Evolutionary conservation across 805 yeast species (phyloP), one percentile per base, ranked within the genome.

Genomic region (Wickerhamia fluorescens): DNA sequence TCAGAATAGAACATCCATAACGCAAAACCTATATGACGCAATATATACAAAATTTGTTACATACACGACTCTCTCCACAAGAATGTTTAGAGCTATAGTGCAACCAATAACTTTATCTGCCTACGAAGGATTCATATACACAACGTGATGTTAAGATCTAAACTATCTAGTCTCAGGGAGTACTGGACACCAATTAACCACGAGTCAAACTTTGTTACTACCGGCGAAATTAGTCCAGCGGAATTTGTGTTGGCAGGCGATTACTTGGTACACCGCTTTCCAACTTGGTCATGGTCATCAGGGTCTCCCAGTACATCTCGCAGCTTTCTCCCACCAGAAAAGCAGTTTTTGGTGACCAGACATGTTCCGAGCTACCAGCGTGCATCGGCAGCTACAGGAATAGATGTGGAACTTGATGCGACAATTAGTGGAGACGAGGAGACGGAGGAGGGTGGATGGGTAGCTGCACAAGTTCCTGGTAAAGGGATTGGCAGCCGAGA

Each of bases 241-340:
- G 98, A 92, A 53, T 92, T 92, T 58, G 89, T 87, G 7, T 66
- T 64, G 31, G 96, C 98, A 3, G 98, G 98, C 14, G 96, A 92
- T 53, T 92, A 86, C 54, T 61, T 92, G 34, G 88, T 79, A 18
- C 78, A 76, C 55, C 84, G 81, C 64, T 92, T 92, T 52, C 97
- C 98, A 2, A 92, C 97, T 1, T 92, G 98, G 98, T 75, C 77
- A 37, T 92, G 98, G 98, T 48, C 56, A 15, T 24, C 51, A 6
- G 47, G 59, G 30, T 59, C 68, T 18, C 47, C 51, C 29, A 43
- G 34, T 25, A 44, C 59, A 29, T 56, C 46, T 27, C 72, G 78
- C 38, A 80, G 75, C 37, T 92, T 86, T 43, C 58, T 92, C 35
- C 98, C 98, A 1, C 59, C 61, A 2, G 88, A 84, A 41, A 92